Evolutionary conservation across 2,329 filamentous ascomycete genomes (phyloP), one percentile per base, ranked within the genome.

Genomic region (Talaromyces sp.): DNA sequence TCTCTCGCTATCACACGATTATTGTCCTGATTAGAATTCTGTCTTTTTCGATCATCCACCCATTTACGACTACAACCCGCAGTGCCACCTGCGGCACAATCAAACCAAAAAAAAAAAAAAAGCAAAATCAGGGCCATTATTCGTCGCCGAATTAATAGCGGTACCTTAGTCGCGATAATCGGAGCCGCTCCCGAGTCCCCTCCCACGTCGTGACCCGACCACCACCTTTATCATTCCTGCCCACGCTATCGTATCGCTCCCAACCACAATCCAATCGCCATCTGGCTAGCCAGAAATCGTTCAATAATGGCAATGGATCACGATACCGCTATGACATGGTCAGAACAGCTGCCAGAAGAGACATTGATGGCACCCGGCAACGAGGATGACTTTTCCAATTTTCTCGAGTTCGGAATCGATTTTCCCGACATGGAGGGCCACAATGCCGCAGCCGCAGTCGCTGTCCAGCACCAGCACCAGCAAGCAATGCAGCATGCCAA

Each of bases 331-430:
- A 70, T 79, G 70, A 69, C 73, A 49, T 82, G 80, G 80, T 71
- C 76, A 43, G 76, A 78, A 63, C 72, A 76, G 56, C 70, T 78
- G 37, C 73, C 78, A 61, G 75, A 76, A 64, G 76, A 78, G 60
- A 70, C 75, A 47, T 75, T 81, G 67, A 76, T 80, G 62, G 68
- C 75, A 9, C 72, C 72, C 31, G 70, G 77, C 65, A 69, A 76
- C 61, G 79, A 81, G 33, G 81, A 83, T 67, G 81, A 83, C 62
- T 83, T 83, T 69, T 78, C 80, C 65, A 81, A 79, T 64, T 80
- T 82, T 66, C 78, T 83, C 66, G 80, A 83, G 62, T 81, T 83
- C 71, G 79, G 79, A 66, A 78, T 80, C 69, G 79, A 79, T 43
- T 82, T 83, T 66, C 63, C 79, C 70, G 78, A 79, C 64, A 70